A percentile compares a stretch with the other conserved stretches of the same genome.
Evolutionary conservation across 108 stramenopile species (phyloP).

Genomic region (Cyclotella baltica): DNA sequence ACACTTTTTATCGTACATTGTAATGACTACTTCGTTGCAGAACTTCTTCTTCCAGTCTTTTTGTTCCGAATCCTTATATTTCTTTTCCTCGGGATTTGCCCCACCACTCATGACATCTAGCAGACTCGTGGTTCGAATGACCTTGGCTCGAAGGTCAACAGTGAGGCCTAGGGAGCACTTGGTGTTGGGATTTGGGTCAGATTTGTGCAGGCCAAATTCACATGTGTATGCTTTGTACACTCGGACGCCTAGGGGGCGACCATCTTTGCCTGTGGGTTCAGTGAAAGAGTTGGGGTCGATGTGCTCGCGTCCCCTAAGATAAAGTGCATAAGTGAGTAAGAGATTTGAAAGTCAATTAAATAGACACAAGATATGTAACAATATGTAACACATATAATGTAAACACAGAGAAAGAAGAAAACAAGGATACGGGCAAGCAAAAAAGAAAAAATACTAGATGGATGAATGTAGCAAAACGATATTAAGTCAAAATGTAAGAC

Average conservation of each 20-base stretch:
- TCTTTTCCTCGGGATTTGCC: conserved; percentile 29
- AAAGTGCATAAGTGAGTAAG: neutral
- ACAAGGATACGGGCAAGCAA: too few relatives aligned
- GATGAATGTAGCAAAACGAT: too few relatives aligned
- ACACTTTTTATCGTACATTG: conserved; percentile 65
- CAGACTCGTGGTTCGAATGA: conserved; percentile 56
- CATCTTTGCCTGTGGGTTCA: conserved; percentile 52
- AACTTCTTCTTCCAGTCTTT: conserved; percentile 37
- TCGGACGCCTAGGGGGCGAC: conserved; percentile 50
- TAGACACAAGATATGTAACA: neutral
- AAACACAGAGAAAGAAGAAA: too few relatives aligned
- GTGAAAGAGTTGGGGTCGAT: conserved; percentile 61
- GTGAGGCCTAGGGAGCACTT: conserved; percentile 52
- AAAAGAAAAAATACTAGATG: too few relatives aligned
- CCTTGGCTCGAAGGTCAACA: conserved; percentile 68
- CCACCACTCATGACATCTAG: conserved; percentile 44
- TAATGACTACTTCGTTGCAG: conserved; percentile 66
- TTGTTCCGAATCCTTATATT: conserved; percentile 23
- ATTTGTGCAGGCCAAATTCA: conserved; percentile 55
- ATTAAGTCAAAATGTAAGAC: too few relatives aligned
- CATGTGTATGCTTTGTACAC: conserved; percentile 64
- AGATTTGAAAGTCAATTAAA: neutral
- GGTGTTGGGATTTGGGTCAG: neutral
- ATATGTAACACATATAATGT: too few relatives aligned
- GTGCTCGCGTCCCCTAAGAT: conserved; percentile 50